phyloP scores from a whole-genome alignment of 768 basidiomycete species.

The Leucosporidium scottii region DNA sequence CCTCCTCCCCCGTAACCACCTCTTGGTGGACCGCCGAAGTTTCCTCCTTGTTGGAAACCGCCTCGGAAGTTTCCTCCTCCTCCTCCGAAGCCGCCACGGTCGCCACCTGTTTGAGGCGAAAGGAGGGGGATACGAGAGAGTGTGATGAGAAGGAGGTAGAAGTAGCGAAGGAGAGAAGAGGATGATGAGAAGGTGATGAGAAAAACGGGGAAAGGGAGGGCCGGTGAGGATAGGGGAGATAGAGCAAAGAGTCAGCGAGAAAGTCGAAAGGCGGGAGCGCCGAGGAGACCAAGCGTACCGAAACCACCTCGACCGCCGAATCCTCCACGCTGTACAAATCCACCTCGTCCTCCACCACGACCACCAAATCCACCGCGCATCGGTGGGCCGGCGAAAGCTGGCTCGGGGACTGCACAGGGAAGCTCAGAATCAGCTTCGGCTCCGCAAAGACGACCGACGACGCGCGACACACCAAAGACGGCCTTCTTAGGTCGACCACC shows the following conservation, averaged over 20 bases:
- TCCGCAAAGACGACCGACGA: background rate
- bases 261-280: too few relatives aligned
- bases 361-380: slow-evolving; percentile 31
- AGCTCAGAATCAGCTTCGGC: slow-evolving; percentile 12
- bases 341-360: slow-evolving; percentile 40
- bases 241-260: too few relatives aligned
- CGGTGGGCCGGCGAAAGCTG: background rate
- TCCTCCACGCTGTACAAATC: slow-evolving; percentile 40
- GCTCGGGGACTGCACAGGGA: slow-evolving; percentile 47
- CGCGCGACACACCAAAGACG: slow-evolving; percentile 5
- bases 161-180: too few relatives aligned
- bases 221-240: too few relatives aligned
- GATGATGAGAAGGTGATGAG: too few relatives aligned
- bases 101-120: background rate
- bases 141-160: too few relatives aligned
- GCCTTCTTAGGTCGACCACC: slow-evolving; percentile 80
- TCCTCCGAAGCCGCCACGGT: background rate
- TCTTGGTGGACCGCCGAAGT: background rate
- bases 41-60: slow-evolving; percentile 36
- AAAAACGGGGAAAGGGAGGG: too few relatives aligned
- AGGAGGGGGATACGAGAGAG: too few relatives aligned
- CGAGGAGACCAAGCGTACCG: background rate
- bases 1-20: slow-evolving; percentile 7
- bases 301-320: slow-evolving; percentile 16
- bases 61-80: slow-evolving; percentile 2